Evolutionary conservation across 2,329 filamentous ascomycete genomes (phyloP), one percentile per base, ranked within the genome.

Genomic region (Magnaporthiopsis poae): DNA sequence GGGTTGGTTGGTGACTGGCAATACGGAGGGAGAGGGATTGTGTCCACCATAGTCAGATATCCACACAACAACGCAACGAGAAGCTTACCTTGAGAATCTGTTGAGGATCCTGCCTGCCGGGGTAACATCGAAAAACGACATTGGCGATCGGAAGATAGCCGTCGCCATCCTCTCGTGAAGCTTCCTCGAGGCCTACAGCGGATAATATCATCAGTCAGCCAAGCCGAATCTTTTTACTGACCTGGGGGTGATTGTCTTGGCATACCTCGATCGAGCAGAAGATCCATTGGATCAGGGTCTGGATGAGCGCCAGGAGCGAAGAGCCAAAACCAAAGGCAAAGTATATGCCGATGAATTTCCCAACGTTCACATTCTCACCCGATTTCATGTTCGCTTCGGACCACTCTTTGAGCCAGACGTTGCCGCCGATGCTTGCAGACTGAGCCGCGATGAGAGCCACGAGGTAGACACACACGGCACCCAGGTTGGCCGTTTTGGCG

Each of bases 61-160:
- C 39, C 39, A 56, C 21, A n/a, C 46, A 21, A 56, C 9, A 18
- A 56, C n/a, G 5, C 9, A 18, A 56, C n/a, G 5, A 13, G 27
- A 46, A 27, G 80, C 86, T 70, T 77, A 90, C 88, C 89, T 96
- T 21, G 94, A 98, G 77, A 99, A 99, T 66, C 95, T 86, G 77
- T 99, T 99, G 68, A 99, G 82, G 73, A 99, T 97, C 67, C 96
- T 88, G n/a, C 95, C 95, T 69, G 93, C 90, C 2, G 95, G 95
- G 1, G 95, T 99, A 0, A 93, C 96, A 76, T 99, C 96, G 72
- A 99, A 99, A 80, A 99, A 99, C 72, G 88, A 95, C 95, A 99
- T 99, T 66, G 95, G 96, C 56, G 92, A 96, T 71, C 95, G 86
- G 84, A 99, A 99, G 72, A 98, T 97, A 25, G 95, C 92, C 73